A percentile compares a stretch with the other conserved stretches of the same genome.
Conservation (phyloP, 805 yeast species). For the Saccharomycopsis synnaedendra region DNA sequence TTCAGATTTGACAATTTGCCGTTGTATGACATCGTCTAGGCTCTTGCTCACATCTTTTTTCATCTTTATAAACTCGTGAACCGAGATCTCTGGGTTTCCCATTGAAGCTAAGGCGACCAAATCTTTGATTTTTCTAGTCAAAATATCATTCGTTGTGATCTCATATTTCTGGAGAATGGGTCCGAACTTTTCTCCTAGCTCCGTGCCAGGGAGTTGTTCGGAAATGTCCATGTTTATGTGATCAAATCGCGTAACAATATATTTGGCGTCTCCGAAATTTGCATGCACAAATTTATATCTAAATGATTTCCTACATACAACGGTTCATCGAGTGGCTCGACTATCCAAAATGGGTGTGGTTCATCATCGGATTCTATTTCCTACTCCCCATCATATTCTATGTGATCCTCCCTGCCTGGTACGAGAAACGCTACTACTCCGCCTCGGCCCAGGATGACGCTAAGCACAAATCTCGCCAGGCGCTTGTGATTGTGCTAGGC, state of each 20-base stretch:
- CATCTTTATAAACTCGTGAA: constrained; percentile 20
- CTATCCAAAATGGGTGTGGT: constrained; percentile 12
- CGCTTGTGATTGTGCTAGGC: constrained; percentile 77
- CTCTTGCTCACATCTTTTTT: constrained; percentile 17
- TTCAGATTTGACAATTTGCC: constrained; percentile 5
- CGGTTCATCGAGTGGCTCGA: constrained; percentile 5
- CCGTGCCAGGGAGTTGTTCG: constrained; percentile 28
- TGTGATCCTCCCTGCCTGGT: constrained; percentile 25
- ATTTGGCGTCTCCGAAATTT: no score
- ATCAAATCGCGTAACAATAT: no score
- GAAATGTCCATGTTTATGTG: constrained; percentile 28
- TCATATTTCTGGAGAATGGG: constrained; percentile 21
- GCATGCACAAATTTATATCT: not conserved
- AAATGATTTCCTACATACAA: not conserved
- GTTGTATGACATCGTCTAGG: constrained; percentile 5
- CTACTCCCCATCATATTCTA: constrained; percentile 31
- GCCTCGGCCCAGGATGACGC: not conserved
- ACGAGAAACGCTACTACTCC: constrained; percentile 19
- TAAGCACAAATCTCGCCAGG: constrained; percentile 31
- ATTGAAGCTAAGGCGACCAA: constrained; percentile 20
- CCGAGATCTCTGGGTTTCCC: constrained; percentile 24
- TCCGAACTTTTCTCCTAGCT: constrained; percentile 24
- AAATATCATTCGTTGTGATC: constrained; percentile 30
- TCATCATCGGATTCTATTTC: constrained; percentile 7
- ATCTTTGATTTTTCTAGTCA: constrained; percentile 19